Evolutionary conservation across 2,329 filamentous ascomycete species (phyloP).

Genomic region (Penicillium sp.): DNA sequence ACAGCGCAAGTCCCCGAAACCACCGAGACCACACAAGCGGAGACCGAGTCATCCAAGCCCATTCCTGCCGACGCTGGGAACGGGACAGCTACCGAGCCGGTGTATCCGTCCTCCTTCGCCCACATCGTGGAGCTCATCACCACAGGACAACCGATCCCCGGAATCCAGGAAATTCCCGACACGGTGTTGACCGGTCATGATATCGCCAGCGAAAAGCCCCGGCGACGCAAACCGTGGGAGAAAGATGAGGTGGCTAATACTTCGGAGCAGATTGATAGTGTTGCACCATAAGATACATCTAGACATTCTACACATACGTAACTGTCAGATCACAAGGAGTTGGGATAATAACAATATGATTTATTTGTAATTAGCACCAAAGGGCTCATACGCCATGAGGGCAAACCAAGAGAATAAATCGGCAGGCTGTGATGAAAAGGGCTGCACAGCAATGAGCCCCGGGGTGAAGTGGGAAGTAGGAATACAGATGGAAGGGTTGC

Average conservation of each 20-base stretch:
- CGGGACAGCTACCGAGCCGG: slow-evolving; percentile 44
- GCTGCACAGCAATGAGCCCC: slow-evolving; percentile 11
- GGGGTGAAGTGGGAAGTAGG: not conserved
- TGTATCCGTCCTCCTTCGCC: slow-evolving; percentile 80
- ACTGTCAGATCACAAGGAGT: slow-evolving; percentile 3
- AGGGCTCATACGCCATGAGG: slow-evolving; percentile 2
- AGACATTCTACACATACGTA: not conserved
- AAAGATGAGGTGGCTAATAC: slow-evolving; percentile 47
- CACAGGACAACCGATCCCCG: slow-evolving; percentile 78
- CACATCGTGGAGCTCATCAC: slow-evolving; percentile 85
- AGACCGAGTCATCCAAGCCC: slow-evolving; percentile 10
- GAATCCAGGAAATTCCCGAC: slow-evolving; percentile 83
- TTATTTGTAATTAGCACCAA: slow-evolving; percentile 7
- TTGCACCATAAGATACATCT: slow-evolving; percentile 1
- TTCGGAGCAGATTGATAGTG: slow-evolving; percentile 5
- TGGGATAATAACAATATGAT: slow-evolving; percentile 16
- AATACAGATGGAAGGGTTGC: not conserved
- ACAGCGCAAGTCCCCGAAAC: slow-evolving; percentile 6
- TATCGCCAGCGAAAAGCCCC: slow-evolving; percentile 54
- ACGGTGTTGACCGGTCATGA: slow-evolving; percentile 73
- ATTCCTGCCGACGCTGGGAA: slow-evolving; percentile 7
- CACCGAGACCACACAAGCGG: not conserved
- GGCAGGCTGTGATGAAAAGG: slow-evolving; percentile 13
- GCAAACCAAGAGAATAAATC: slow-evolving; percentile 23
- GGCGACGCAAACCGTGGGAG: slow-evolving; percentile 78